phyloP scores from a whole-genome alignment of 805 yeast species.

The Torulaspora quercuum region DNA sequence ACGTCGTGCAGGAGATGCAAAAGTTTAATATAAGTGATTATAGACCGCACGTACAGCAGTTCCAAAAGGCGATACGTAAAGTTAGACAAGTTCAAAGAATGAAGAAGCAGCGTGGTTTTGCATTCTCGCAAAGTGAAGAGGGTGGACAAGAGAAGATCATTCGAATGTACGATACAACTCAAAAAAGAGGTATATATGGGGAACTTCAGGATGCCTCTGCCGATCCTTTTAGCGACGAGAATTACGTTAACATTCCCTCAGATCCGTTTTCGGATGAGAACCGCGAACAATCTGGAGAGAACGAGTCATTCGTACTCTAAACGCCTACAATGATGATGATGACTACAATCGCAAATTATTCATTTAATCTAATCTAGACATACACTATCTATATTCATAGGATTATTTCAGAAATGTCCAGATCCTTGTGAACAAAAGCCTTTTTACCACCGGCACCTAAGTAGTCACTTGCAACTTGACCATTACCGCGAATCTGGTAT shows the following conservation, averaged over 20 bases:
- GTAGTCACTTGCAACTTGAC: constrained; percentile 90
- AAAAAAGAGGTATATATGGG: constrained; percentile 72
- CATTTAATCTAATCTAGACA: neutral
- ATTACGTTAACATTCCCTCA: constrained; percentile 16
- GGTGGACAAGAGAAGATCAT: constrained; percentile 84
- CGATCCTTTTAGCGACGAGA: constrained; percentile 30
- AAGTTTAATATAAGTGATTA: constrained; percentile 90
- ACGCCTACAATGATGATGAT: no score
- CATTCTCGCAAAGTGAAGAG: constrained; percentile 93
- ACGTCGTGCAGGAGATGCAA: constrained; percentile 94
- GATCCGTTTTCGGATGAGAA: constrained; percentile 17
- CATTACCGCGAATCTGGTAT: constrained; percentile 86
- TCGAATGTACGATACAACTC: constrained; percentile 92
- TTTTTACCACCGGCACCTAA: constrained; percentile 87
- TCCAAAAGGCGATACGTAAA: constrained; percentile 93
- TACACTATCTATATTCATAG: constrained; percentile 23
- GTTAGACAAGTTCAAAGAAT: constrained; percentile 98
- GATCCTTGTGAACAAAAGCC: constrained; percentile 69
- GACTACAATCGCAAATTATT: no score
- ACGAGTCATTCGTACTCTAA: constrained; percentile 9
- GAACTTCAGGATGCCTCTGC: constrained; percentile 46
- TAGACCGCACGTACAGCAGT: constrained; percentile 93
- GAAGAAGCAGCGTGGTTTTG: constrained; percentile 98
- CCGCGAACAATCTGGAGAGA: constrained; percentile 5
- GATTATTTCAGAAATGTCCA: constrained; percentile 39